Conservation (phyloP, 352 stramenopile species). For the Phytopythium delawarense region DNA sequence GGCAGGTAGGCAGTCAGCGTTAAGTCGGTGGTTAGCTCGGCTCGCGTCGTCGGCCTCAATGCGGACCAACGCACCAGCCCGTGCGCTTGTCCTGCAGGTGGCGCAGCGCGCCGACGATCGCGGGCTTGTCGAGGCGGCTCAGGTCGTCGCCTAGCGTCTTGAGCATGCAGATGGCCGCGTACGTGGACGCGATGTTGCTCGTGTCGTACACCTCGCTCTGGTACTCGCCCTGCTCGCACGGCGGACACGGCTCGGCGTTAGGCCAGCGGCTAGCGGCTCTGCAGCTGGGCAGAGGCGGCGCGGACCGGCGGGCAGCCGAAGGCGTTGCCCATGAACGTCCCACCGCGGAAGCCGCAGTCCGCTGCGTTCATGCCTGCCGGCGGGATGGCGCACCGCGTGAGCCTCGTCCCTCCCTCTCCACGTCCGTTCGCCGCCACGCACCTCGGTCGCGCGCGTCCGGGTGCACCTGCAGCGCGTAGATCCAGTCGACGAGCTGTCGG, state of each 20-base stretch:
- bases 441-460: constrained; percentile 58
- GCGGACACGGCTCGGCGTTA: not conserved
- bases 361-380: constrained; percentile 48
- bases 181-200: constrained; percentile 84
- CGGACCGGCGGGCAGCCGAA: constrained; percentile 41
- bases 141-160: constrained; percentile 84
- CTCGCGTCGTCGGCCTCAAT: not conserved
- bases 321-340: constrained; percentile 56
- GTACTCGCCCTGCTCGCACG: constrained; percentile 35
- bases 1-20: not conserved
- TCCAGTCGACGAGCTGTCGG: constrained; percentile 77
- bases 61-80: constrained; percentile 32
- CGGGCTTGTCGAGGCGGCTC: constrained; percentile 62
- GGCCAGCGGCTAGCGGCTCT: too few relatives aligned
- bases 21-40: too few relatives aligned
- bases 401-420: not conserved
- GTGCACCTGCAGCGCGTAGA: constrained; percentile 81
- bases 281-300: not conserved
- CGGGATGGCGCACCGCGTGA: not conserved
- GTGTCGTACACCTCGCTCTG: constrained; percentile 75
- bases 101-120: constrained; percentile 56
- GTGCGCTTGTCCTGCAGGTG: constrained; percentile 72
- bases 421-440: constrained; percentile 6
- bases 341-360: constrained; percentile 75
- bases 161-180: constrained; percentile 79